phyloP scores from a whole-genome alignment of 2,329 filamentous ascomycete species.

The Simplicillium sp. region DNA sequence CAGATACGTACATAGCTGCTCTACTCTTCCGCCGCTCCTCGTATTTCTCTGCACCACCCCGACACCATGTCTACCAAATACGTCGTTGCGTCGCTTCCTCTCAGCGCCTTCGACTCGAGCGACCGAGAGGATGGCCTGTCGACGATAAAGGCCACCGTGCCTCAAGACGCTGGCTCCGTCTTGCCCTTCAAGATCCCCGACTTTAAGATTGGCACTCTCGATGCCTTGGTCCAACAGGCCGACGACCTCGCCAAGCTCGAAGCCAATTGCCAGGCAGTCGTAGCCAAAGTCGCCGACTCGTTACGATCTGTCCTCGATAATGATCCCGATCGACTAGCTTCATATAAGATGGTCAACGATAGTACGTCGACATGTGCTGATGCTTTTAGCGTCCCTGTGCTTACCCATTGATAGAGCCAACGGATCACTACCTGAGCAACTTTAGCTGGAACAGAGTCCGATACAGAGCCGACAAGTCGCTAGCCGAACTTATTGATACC shows the following conservation, averaged over 20 bases:
- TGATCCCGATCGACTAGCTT: slow-evolving; percentile 70
- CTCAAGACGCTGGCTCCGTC: slow-evolving; percentile 65
- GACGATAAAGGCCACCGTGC: slow-evolving; percentile 62
- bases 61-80: slow-evolving; percentile 53
- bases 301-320: slow-evolving; percentile 74
- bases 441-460: slow-evolving; percentile 98
- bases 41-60: not conserved
- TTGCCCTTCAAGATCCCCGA: slow-evolving; percentile 75
- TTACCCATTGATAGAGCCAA: slow-evolving; percentile 59
- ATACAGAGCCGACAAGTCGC: slow-evolving; percentile 84
- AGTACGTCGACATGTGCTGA: slow-evolving; percentile 46
- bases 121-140: slow-evolving; percentile 74
- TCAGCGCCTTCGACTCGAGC: slow-evolving; percentile 73
- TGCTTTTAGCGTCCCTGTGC: slow-evolving; percentile 5
- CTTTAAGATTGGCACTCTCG: slow-evolving; percentile 96
- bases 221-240: slow-evolving; percentile 90
- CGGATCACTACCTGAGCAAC: slow-evolving; percentile 79
- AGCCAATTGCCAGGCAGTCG: slow-evolving; percentile 66
- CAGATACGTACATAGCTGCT: too few species aligned
- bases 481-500: slow-evolving; percentile 77
- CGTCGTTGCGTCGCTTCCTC: slow-evolving; percentile 81
- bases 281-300: slow-evolving; percentile 81
- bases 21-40: not conserved
- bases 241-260: slow-evolving; percentile 91
- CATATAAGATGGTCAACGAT: slow-evolving; percentile 91